Evolutionary conservation across 83 land plant genomes (phyloP).

Genomic region (Diphasiastrum complanatum): DNA sequence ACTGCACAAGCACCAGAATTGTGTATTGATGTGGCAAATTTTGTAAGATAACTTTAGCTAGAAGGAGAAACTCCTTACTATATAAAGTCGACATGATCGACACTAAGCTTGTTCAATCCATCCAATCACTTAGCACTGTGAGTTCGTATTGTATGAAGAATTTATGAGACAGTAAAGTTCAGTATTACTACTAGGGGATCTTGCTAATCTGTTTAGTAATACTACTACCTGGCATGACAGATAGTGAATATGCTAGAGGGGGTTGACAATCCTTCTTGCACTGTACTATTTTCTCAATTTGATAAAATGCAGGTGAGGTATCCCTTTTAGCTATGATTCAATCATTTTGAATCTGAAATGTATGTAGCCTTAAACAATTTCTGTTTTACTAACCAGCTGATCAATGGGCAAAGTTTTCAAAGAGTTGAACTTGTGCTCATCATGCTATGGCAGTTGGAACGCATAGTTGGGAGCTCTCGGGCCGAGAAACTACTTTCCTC

Average conservation of each 20-base stretch:
- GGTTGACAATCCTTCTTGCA: slow-evolving; percentile 46
- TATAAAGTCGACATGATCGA: no score
- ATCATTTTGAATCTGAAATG: background rate
- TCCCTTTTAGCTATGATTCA: background rate
- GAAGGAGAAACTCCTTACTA: no score
- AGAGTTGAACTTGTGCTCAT: background rate
- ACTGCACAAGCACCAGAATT: no score
- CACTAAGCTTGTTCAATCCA: no score
- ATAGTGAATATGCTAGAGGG: slow-evolving; percentile 76
- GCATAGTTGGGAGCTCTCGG: slow-evolving; percentile 65
- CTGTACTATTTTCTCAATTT: slow-evolving; percentile 65
- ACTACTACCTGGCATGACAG: slow-evolving; percentile 47
- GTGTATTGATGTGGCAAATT: no score
- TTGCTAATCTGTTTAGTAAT: background rate
- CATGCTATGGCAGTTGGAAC: slow-evolving; percentile 53
- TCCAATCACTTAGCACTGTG: no score
- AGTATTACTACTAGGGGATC: background rate
- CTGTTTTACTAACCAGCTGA: background rate
- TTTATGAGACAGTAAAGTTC: background rate
- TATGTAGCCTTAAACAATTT: background rate
- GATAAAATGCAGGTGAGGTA: slow-evolving; percentile 45
- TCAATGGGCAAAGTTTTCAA: background rate
- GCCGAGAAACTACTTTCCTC: slow-evolving; percentile 64
- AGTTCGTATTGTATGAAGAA: no score
- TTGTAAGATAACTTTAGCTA: no score